Evolutionary conservation across 2,329 filamentous ascomycete species (phyloP).

Genomic region (Cordyceps tenuipes): DNA sequence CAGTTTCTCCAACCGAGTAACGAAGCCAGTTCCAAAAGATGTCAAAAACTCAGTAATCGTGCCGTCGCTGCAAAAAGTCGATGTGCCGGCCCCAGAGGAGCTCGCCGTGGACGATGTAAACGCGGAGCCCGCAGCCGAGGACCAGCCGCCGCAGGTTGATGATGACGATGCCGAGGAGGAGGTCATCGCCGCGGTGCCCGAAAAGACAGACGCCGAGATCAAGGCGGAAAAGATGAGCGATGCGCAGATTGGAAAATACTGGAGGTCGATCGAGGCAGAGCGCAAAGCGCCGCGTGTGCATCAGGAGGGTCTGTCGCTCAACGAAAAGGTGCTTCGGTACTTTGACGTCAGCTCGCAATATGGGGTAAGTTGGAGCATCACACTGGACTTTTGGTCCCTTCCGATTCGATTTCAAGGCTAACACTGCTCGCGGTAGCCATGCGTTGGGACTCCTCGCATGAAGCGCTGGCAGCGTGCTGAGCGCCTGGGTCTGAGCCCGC

Average conservation of each 20-base stretch:
- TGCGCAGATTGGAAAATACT: conserved; percentile 67
- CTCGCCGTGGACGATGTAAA: conserved; percentile 18
- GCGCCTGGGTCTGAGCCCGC: conserved; percentile 72
- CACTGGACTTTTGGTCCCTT: neutral
- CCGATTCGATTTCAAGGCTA: neutral
- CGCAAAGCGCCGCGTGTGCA: conserved; percentile 66
- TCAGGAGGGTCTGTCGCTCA: conserved; percentile 59
- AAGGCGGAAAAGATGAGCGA: conserved; percentile 58
- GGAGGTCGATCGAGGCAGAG: conserved; percentile 61
- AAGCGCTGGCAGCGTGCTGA: conserved; percentile 86
- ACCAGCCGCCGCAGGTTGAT: conserved; percentile 17
- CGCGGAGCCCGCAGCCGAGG: conserved; percentile 13
- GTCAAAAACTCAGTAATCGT: conserved; percentile 36
- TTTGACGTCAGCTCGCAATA: conserved; percentile 90
- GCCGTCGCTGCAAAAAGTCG: conserved; percentile 27
- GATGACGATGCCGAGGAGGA: conserved; percentile 17
- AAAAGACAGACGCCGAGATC: conserved; percentile 44
- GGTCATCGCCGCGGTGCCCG: conserved; percentile 20
- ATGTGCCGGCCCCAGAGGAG: conserved; percentile 18
- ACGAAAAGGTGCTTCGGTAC: conserved; percentile 82
- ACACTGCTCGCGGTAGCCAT: conserved; percentile 52
- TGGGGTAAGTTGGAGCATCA: conserved; percentile 57
- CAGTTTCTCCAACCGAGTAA: conserved; percentile 50
- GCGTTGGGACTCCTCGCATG: conserved; percentile 71
- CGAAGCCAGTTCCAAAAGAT: conserved; percentile 42